Conservation (phyloP, 257 asterid species). For the Petrea volubilis region DNA sequence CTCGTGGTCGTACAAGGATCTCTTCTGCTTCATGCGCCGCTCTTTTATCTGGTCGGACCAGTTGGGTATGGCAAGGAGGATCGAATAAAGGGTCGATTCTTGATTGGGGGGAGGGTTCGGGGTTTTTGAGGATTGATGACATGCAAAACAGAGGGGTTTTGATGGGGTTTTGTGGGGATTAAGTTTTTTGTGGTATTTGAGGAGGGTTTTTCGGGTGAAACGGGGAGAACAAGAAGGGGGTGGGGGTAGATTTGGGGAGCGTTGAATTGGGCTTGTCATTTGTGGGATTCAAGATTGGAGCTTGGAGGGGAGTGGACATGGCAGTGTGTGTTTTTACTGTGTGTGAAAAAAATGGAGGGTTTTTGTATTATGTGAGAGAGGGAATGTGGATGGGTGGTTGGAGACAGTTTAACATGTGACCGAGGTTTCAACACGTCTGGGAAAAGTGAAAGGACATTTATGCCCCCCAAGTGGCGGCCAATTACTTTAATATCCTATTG, state of each 20-base stretch:
- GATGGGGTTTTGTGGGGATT: conserved; percentile 13
- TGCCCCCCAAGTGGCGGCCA: not conserved
- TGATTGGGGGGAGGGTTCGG: conserved; percentile 31
- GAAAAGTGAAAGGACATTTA: not conserved
- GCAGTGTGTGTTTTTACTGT: conserved; percentile 29
- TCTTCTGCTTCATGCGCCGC: conserved; percentile 59
- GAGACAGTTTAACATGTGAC: conserved; percentile 51
- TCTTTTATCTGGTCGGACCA: conserved; percentile 80
- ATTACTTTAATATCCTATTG: no score
- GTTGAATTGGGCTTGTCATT: conserved; percentile 42
- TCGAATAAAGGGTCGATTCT: conserved; percentile 35
- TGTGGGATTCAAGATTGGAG: conserved; percentile 34
- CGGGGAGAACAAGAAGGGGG: conserved; percentile 39
- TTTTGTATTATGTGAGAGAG: conserved; percentile 3
- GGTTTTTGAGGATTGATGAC: conserved; percentile 33
- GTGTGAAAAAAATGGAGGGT: conserved; percentile 21
- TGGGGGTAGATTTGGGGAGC: conserved; percentile 43
- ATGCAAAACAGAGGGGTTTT: conserved; percentile 35
- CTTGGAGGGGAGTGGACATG: conserved; percentile 35
- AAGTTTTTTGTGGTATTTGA: conserved; percentile 31
- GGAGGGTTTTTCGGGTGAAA: conserved; percentile 26
- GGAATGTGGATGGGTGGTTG: conserved; percentile 34
- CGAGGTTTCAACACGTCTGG: conserved; percentile 45
- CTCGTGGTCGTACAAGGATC: conserved; percentile 63
- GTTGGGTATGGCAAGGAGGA: conserved; percentile 60